phyloP scores from a whole-genome alignment of 345 rosid species.

The Mallotus nudiflorus region DNA sequence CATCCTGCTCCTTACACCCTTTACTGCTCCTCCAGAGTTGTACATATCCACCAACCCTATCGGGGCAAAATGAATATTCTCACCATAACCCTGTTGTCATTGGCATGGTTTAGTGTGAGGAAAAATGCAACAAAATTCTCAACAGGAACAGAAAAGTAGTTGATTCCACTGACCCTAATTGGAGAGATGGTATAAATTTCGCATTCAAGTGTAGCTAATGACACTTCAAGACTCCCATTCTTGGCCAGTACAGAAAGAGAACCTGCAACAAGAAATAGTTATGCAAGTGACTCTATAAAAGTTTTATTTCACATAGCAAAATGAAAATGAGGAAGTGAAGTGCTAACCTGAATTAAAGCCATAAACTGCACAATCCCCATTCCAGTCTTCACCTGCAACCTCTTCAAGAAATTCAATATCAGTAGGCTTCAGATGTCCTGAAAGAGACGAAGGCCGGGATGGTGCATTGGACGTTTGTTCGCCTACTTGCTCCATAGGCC shows the following conservation, averaged over 20 bases:
- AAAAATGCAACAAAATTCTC: not conserved
- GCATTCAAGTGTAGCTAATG: slow-evolving; percentile 41
- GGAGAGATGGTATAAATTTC: slow-evolving; percentile 57
- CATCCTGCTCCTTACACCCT: slow-evolving; percentile 33
- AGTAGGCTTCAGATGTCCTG: slow-evolving; percentile 39
- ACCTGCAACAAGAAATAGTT: too few relatives aligned
- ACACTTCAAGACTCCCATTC: slow-evolving; percentile 39
- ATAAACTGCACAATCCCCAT: slow-evolving; percentile 52
- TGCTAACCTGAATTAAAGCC: slow-evolving; percentile 37
- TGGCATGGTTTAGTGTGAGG: not conserved
- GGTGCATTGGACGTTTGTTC: slow-evolving; percentile 13
- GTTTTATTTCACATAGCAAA: too few relatives aligned
- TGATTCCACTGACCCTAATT: slow-evolving; percentile 36
- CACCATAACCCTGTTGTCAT: slow-evolving; percentile 45
- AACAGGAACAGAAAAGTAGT: not conserved
- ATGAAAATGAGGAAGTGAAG: too few relatives aligned
- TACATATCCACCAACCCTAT: slow-evolving; percentile 57
- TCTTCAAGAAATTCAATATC: slow-evolving; percentile 56
- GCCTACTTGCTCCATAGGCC: slow-evolving; percentile 46
- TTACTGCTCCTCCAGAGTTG: slow-evolving; percentile 66
- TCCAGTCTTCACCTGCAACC: slow-evolving; percentile 47
- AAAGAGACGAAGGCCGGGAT: slow-evolving; percentile 25
- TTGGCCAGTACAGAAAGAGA: slow-evolving; percentile 36
- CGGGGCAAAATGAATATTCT: slow-evolving; percentile 40
- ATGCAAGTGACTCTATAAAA: too few relatives aligned